A percentile compares a stretch with the other conserved stretches of the same genome.
Evolutionary conservation across 2,329 filamentous ascomycete species (phyloP).

Genomic region (Nemania diffusa): DNA sequence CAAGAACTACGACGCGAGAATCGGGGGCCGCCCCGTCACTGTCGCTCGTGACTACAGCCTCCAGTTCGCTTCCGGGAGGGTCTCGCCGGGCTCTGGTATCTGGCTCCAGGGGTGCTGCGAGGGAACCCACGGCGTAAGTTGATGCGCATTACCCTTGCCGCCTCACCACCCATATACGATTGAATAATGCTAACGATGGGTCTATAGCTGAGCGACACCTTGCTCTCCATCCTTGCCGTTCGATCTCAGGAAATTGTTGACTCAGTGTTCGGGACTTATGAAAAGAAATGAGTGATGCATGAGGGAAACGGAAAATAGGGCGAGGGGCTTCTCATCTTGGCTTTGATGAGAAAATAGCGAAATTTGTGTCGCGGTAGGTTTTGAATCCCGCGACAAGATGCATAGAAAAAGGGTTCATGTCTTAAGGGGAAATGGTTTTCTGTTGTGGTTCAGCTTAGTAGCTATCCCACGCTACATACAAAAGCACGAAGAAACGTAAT

Average conservation of each 20-base stretch:
- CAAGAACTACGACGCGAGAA: conserved; percentile 48
- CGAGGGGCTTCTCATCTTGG: background rate
- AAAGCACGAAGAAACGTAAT: background rate
- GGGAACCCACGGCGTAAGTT: conserved; percentile 86
- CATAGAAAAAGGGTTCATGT: conserved; percentile 23
- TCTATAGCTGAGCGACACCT: conserved; percentile 44
- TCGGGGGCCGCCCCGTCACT: conserved; percentile 60
- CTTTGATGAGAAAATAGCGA: conserved; percentile 3
- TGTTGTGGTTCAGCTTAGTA: background rate
- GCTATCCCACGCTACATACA: background rate
- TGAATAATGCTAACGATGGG: conserved; percentile 1
- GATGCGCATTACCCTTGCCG: background rate
- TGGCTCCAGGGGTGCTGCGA: conserved; percentile 97
- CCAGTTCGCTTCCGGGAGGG: conserved; percentile 72
- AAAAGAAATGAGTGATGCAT: conserved; percentile 17
- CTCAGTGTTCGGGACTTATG: conserved; percentile 42
- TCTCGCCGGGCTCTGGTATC: conserved; percentile 79
- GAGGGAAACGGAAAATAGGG: background rate
- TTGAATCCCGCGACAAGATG: conserved; percentile 14
- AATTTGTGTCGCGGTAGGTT: conserved; percentile 14
- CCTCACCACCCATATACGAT: background rate
- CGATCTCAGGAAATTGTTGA: conserved; percentile 46
- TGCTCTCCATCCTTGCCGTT: conserved; percentile 44
- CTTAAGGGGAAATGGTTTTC: background rate
- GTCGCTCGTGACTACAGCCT: conserved; percentile 84